Conservation (phyloP, 805 yeast species). For the Kazachstania africana region DNA sequence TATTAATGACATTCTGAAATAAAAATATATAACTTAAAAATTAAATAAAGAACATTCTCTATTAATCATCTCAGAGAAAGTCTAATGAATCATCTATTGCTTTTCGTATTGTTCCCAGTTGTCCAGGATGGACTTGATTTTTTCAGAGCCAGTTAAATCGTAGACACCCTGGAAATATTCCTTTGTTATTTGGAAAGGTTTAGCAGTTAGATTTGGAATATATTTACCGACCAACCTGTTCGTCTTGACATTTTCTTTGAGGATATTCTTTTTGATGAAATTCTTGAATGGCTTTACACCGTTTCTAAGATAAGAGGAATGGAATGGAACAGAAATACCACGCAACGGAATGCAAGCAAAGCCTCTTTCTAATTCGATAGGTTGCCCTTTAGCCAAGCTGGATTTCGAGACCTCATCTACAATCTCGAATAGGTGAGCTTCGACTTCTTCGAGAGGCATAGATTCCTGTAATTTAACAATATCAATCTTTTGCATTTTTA, state of each 20-base stretch:
- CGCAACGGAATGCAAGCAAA: slow-evolving; percentile 95
- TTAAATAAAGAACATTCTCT: too few species aligned
- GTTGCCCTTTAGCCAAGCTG: slow-evolving; percentile 83
- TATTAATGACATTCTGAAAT: too few species aligned
- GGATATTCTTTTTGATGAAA: slow-evolving; percentile 90
- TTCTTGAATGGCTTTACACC: slow-evolving; percentile 99
- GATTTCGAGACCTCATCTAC: slow-evolving; percentile 75
- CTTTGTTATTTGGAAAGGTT: slow-evolving; percentile 89
- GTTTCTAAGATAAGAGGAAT: slow-evolving; percentile 92
- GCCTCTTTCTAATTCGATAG: slow-evolving; percentile 94
- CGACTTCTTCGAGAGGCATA: slow-evolving; percentile 78
- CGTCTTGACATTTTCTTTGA: slow-evolving; percentile 90
- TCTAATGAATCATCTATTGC: slow-evolving; percentile 1
- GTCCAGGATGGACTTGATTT: slow-evolving; percentile 79
- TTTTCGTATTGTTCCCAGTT: slow-evolving; percentile 83
- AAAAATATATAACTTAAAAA: too few species aligned
- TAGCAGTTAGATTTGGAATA: slow-evolving; percentile 97
- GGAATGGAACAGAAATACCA: slow-evolving; percentile 99
- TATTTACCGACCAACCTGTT: slow-evolving; percentile 88
- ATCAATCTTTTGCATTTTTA: slow-evolving; percentile 90
- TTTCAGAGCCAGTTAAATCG: slow-evolving; percentile 79
- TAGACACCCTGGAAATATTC: slow-evolving; percentile 97
- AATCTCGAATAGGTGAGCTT: slow-evolving; percentile 78
- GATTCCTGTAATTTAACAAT: slow-evolving; percentile 76
- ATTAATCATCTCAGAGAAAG: too few species aligned